Conservation (phyloP, 176 grass and related monocot genomes). For the Eleusine coracana region DNA sequence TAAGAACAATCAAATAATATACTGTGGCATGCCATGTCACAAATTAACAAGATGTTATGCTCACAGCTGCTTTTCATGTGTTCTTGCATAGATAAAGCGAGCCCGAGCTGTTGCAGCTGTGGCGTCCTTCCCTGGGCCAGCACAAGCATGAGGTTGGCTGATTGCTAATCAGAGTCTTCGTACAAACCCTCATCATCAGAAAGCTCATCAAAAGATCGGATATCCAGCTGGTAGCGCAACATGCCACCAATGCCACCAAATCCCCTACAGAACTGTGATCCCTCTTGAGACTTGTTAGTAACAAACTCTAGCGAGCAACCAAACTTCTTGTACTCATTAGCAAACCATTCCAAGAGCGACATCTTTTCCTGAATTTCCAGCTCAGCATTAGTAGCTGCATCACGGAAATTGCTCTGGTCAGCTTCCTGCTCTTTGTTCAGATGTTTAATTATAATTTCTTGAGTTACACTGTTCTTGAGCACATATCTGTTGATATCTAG, state of each 20-base stretch:
- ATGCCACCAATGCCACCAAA: neutral
- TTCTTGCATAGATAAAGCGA: neutral
- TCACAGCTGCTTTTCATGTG: neutral
- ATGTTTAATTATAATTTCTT: slow-evolving; percentile 1
- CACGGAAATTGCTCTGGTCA: slow-evolving; percentile 7
- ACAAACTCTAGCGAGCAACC: neutral
- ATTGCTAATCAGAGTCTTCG: slow-evolving; percentile 8
- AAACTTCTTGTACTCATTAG: slow-evolving; percentile 8
- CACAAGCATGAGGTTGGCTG: slow-evolving; percentile 1
- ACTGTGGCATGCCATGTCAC: neutral
- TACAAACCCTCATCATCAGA: slow-evolving; percentile 1
- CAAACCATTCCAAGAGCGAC: slow-evolving; percentile 2
- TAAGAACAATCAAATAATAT: neutral
- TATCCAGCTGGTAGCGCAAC: slow-evolving; percentile 6
- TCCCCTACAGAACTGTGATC: slow-evolving; percentile 3
- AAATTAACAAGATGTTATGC: neutral
- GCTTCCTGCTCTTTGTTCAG: slow-evolving; percentile 5
- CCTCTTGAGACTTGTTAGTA: neutral
- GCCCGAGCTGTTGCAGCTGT: neutral
- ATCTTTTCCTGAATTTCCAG: slow-evolving; percentile 8
- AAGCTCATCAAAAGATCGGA: slow-evolving; percentile 3
- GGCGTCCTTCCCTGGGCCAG: slow-evolving; percentile 5
- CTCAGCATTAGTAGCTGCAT: neutral
- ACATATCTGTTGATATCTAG: neutral
- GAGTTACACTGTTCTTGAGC: slow-evolving; percentile 5